Percentiles rank a stretch among this genome's conserved stretches.
These are phyloP conservation scores for Magnaporthiopsis rhizophila DNA, from an alignment of 2,329 filamentous ascomycete genomes.

Conservation along the genomic window DNA sequence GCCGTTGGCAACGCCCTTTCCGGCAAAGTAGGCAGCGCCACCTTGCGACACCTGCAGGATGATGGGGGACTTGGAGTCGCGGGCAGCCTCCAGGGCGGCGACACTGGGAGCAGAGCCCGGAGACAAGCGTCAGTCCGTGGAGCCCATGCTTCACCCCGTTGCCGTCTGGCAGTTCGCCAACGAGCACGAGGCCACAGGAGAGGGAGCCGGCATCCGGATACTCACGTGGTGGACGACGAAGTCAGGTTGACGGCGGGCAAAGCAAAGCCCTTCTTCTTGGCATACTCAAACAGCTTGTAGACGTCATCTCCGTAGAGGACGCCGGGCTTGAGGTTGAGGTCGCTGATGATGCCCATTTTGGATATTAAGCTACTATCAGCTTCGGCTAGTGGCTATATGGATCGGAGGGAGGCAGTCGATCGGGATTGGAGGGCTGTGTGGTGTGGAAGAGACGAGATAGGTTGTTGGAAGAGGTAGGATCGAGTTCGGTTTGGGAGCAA, in stretches of 20 bases:
- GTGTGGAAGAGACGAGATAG: background rate
- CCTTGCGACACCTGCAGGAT: constrained; percentile 92
- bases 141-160: too few species aligned
- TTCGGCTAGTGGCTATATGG: background rate
- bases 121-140: background rate
- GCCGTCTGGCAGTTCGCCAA: too few species aligned
- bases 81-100: constrained; percentile 85
- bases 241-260: constrained; percentile 92
- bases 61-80: constrained; percentile 83
- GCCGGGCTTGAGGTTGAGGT: constrained; percentile 43
- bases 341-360: constrained; percentile 25
- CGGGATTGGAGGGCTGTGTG: background rate
- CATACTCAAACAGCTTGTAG: constrained; percentile 74
- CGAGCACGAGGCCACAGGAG: background rate
- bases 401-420: background rate
- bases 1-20: constrained; percentile 75
- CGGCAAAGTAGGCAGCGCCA: constrained; percentile 86
- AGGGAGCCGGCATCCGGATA: background rate
- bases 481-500: background rate
- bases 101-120: constrained; percentile 33
- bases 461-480: background rate
- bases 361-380: background rate
- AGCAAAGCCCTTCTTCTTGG: constrained; percentile 78
- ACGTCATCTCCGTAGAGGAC: constrained; percentile 49
- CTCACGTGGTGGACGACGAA: constrained; percentile 59